phyloP scores from a whole-genome alignment of 2,329 filamentous ascomycete species.

The Karstenula rhodostoma region DNA sequence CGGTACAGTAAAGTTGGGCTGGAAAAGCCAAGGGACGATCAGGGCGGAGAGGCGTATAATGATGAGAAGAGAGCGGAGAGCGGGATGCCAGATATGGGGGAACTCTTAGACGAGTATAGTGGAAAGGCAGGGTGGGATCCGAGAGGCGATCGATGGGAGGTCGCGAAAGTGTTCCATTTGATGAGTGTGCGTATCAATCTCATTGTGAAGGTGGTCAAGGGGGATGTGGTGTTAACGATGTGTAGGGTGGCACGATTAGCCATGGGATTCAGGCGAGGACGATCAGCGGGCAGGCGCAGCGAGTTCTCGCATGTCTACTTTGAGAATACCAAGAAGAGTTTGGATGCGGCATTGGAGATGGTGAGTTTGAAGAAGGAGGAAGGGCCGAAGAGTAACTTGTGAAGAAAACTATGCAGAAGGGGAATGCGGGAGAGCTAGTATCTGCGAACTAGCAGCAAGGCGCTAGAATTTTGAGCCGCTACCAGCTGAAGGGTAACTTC shows the following conservation, averaged over 20 bases:
- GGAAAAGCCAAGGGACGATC: conserved; percentile 33
- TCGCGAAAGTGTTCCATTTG: conserved; percentile 46
- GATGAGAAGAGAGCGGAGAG: conserved; percentile 55
- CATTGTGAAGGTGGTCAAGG: no score
- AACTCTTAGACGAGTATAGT: conserved; percentile 70
- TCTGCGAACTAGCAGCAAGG: neutral
- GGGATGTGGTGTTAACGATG: neutral
- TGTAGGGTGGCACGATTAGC: conserved; percentile 43
- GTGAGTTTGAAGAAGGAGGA: conserved; percentile 41
- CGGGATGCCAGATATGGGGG: conserved; percentile 69
- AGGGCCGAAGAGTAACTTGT: conserved; percentile 32
- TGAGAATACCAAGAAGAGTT: conserved; percentile 41
- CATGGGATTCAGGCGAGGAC: conserved; percentile 48
- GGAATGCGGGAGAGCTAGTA: neutral
- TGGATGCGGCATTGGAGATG: conserved; percentile 39
- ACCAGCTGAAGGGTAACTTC: neutral
- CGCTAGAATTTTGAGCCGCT: neutral
- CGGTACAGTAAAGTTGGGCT: conserved; percentile 41
- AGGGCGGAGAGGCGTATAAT: conserved; percentile 51
- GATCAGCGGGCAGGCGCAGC: conserved; percentile 47
- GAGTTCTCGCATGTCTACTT: conserved; percentile 48
- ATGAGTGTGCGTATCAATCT: conserved; percentile 37
- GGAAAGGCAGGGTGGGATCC: conserved; percentile 77
- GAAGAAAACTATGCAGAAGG: conserved; percentile 2
- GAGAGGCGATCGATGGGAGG: conserved; percentile 41